Conservation (phyloP, 805 yeast genomes). For the Teunomyces panamensis region DNA sequence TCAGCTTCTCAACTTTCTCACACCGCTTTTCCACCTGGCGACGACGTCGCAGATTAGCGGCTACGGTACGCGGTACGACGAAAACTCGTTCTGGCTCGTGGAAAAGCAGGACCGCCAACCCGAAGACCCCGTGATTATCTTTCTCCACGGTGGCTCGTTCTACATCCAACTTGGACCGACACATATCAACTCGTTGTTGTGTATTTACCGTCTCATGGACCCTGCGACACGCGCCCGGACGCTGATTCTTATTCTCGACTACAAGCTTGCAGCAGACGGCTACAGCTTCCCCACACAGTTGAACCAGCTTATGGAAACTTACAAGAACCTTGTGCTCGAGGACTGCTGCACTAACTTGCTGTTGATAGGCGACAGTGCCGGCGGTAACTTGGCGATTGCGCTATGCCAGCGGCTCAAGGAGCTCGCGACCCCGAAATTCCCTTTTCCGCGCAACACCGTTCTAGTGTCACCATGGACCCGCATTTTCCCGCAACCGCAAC, state of each 20-base stretch:
- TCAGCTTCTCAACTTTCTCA: constrained; percentile 11
- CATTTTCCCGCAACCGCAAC: constrained; percentile 19
- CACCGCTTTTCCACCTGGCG: constrained; percentile 2
- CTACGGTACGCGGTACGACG: constrained; percentile 31
- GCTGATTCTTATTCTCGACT: constrained; percentile 23
- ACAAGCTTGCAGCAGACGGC: constrained; percentile 27
- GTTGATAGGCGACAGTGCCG: constrained; percentile 44
- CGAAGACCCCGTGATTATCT: constrained; percentile 31
- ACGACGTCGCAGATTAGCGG: constrained; percentile 18
- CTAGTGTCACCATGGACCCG: constrained; percentile 41
- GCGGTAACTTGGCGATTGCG: constrained; percentile 35
- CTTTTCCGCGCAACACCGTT: constrained; percentile 25
- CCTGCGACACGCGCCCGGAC: constrained; percentile 16
- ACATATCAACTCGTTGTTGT: constrained; percentile 29
- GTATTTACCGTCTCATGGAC: constrained; percentile 27
- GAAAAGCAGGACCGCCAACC: constrained; percentile 22
- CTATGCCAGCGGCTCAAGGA: constrained; percentile 26
- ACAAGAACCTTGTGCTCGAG: constrained; percentile 16
- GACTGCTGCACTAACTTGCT: constrained; percentile 27
- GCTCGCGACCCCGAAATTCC: constrained; percentile 7
- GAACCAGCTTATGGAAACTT: constrained; percentile 27
- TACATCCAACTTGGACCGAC: constrained; percentile 26
- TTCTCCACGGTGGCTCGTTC: constrained; percentile 41
- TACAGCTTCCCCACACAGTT: constrained; percentile 32
- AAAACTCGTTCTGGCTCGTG: constrained; percentile 32